Evolutionary conservation across 495 filamentous ascomycete genomes (phyloP).

Genomic region (Friedmanniomyces endolithicus): DNA sequence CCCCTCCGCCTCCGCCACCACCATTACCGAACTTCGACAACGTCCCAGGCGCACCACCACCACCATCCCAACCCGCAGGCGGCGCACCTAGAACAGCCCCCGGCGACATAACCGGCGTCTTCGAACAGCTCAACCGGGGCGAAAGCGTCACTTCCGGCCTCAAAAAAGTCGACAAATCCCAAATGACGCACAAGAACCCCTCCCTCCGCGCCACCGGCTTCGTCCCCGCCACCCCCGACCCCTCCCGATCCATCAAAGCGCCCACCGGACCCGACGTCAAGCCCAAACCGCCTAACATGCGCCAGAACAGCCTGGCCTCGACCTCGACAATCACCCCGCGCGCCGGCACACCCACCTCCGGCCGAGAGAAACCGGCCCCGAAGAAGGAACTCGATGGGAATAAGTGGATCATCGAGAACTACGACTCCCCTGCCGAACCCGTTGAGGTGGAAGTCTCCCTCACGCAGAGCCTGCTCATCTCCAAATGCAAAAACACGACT

Average conservation of each 20-base stretch:
- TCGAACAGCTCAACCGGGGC: constrained; percentile 80
- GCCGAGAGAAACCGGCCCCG: constrained; percentile 47
- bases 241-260: constrained; percentile 49
- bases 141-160: constrained; percentile 73
- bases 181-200: constrained; percentile 99
- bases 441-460: constrained; percentile 67
- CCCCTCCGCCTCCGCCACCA: constrained; percentile 47
- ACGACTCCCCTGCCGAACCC: constrained; percentile 53
- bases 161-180: constrained; percentile 79
- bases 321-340: too few relatives aligned
- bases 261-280: constrained; percentile 60
- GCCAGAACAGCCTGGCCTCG: constrained; percentile 63
- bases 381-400: constrained; percentile 87
- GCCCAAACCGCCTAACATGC: constrained; percentile 90
- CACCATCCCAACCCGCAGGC: constrained; percentile 55
- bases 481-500: constrained; percentile 77
- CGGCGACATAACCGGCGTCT: constrained; percentile 68
- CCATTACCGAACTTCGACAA: constrained; percentile 44
- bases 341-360: too few relatives aligned
- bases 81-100: constrained; percentile 24
- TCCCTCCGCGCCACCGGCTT: constrained; percentile 59
- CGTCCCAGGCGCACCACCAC: constrained; percentile 55
- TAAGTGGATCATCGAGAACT: constrained; percentile 96
- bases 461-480: constrained; percentile 83
- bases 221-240: constrained; percentile 43